Evolutionary conservation across 805 yeast genomes (phyloP).

Genomic region (Babjeviella inositovora): DNA sequence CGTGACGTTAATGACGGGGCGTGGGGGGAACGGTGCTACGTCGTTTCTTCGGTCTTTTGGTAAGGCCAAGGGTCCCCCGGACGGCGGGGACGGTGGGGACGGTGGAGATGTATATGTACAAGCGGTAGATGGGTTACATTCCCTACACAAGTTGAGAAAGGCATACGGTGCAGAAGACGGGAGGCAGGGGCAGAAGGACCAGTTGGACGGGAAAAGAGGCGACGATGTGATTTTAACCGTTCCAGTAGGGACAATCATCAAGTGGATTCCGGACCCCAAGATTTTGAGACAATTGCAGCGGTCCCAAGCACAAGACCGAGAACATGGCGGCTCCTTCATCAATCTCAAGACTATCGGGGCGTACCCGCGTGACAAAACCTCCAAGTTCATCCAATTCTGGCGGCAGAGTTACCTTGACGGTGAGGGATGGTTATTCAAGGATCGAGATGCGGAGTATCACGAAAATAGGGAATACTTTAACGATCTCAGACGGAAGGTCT

Average conservation of each 20-base stretch:
- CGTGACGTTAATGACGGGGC: constrained; percentile 55
- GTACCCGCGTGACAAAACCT: constrained; percentile 7
- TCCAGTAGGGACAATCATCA: constrained; percentile 80
- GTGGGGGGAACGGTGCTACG: constrained; percentile 79
- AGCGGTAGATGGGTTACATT: constrained; percentile 57
- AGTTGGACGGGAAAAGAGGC: constrained; percentile 79
- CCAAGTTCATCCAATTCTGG: constrained; percentile 37
- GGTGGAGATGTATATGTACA: constrained; percentile 83
- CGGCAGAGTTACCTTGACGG: constrained; percentile 55
- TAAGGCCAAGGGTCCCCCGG: constrained; percentile 81
- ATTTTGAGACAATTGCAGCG: constrained; percentile 15
- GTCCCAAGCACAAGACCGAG: constrained; percentile 3
- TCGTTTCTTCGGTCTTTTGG: constrained; percentile 83
- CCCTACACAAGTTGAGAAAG: constrained; percentile 54
- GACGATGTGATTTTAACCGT: constrained; percentile 67
- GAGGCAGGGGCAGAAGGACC: constrained; percentile 51
- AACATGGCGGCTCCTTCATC: not conserved
- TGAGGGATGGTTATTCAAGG: constrained; percentile 82
- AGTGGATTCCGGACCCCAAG: constrained; percentile 72
- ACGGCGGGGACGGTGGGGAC: constrained; percentile 97
- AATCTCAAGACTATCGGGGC: constrained; percentile 9
- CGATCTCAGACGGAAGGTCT: constrained; percentile 47
- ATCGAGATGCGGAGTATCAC: constrained; percentile 59
- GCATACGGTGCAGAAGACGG: constrained; percentile 67
- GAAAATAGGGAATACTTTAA: constrained; percentile 47